phyloP scores from a whole-genome alignment of 2,329 filamentous ascomycete species.

The Hypoxylon sp. region DNA sequence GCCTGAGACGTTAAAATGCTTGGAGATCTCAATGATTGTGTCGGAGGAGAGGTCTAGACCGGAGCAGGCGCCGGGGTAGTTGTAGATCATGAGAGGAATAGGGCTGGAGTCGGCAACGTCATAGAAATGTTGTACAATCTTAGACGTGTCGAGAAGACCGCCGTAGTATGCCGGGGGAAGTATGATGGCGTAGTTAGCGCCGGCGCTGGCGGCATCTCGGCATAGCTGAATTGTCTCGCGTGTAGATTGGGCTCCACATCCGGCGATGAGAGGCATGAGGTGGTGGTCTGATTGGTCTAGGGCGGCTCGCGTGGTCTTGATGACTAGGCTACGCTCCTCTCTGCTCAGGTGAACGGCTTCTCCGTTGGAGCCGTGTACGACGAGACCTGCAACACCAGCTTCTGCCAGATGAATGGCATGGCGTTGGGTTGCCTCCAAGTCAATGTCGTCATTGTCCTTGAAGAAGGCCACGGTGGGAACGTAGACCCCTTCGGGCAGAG shows the following conservation, averaged over 20 bases:
- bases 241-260: slow-evolving; percentile 73
- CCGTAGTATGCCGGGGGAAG: slow-evolving; percentile 76
- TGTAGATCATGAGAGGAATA: slow-evolving; percentile 70
- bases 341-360: slow-evolving; percentile 75
- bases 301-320: slow-evolving; percentile 66
- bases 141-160: slow-evolving; percentile 63
- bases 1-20: slow-evolving; percentile 66
- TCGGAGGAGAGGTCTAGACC: slow-evolving; percentile 68
- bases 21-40: slow-evolving; percentile 60
- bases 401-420: slow-evolving; percentile 67
- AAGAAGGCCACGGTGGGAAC: slow-evolving; percentile 72
- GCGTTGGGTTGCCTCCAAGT: slow-evolving; percentile 58
- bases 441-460: slow-evolving; percentile 61
- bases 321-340: slow-evolving; percentile 70
- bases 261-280: slow-evolving; percentile 71
- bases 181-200: slow-evolving; percentile 73
- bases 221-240: slow-evolving; percentile 73
- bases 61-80: slow-evolving; percentile 66
- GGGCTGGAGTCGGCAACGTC: slow-evolving; percentile 66
- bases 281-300: slow-evolving; percentile 64
- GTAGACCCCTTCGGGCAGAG: slow-evolving; percentile 59
- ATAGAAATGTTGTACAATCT: slow-evolving; percentile 68
- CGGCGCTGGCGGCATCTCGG: slow-evolving; percentile 68
- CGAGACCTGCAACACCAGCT: slow-evolving; percentile 71
- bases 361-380: slow-evolving; percentile 76